Conservation (phyloP, 2,329 filamentous ascomycete genomes). For the Juglanconis juglandina region DNA sequence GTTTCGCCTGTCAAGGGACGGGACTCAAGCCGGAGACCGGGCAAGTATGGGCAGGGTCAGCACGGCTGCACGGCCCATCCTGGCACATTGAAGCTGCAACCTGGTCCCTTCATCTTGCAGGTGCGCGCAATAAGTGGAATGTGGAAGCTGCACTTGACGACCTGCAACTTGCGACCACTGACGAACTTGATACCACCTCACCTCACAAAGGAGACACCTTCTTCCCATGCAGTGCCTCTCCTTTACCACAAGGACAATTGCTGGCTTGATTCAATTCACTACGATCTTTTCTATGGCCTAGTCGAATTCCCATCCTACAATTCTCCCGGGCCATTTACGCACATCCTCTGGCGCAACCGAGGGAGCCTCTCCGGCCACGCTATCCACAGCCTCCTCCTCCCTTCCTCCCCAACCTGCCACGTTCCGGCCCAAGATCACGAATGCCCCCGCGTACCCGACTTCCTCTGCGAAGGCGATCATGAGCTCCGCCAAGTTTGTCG, state of each 20-base stretch:
- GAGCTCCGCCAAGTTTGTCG: slow-evolving; percentile 94
- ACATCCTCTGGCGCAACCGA: slow-evolving; percentile 5
- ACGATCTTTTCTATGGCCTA: not conserved
- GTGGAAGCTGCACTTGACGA: slow-evolving; percentile 3
- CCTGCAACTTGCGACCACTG: not conserved
- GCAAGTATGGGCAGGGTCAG: not conserved
- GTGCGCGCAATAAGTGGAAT: not conserved
- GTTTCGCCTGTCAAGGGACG: no score
- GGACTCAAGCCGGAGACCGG: not conserved
- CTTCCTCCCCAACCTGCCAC: not conserved
- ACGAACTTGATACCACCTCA: not conserved
- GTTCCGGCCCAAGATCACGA: slow-evolving; percentile 26
- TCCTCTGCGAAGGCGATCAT: slow-evolving; percentile 51
- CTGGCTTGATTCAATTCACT: not conserved
- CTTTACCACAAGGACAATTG: not conserved
- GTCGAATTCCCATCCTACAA: not conserved
- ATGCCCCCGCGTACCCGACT: slow-evolving; percentile 31
- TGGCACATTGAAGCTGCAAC: slow-evolving; percentile 13
- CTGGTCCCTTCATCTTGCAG: slow-evolving; percentile 14
- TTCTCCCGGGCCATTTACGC: not conserved
- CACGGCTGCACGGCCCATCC: slow-evolving; percentile 6
- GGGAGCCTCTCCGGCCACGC: not conserved
- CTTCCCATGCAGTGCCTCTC: slow-evolving; percentile 1
- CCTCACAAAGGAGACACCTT: not conserved
- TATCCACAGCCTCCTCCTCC: not conserved